Evolutionary conservation across 225 moss, liverwort and hornwort genomes (phyloP), one percentile per base, ranked within the genome.

Genomic region (Marchantia polymorpha): DNA sequence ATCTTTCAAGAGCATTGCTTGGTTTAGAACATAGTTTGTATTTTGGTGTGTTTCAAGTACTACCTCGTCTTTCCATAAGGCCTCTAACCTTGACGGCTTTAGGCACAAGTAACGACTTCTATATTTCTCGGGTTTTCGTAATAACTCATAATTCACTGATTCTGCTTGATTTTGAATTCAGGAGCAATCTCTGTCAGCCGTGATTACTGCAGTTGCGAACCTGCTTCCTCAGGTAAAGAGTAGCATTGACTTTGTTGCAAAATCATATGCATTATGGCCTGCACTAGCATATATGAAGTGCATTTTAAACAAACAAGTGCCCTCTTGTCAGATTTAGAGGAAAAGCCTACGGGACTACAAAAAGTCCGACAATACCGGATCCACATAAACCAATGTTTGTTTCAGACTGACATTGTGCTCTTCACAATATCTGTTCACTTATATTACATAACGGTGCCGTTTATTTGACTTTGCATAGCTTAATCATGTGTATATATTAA

Each of bases 161-260:
- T 27, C 15, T 29, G 7, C 15, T 53, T 22, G 59, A 12, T 31
- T 20, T 58, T 52, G 54, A 50, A 56, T 66, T 22, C 79, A 97
- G 94, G 96, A 94, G 78, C 88, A 78, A 79, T 94, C 96, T 27
- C 79, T 97, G 54, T 97, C 92, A 11, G 94, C 85, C 78, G 79
- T 97, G 69, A 81, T 97, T 67, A 91, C 91, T 23, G 84, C 92
- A 55, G 93, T 92, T 63, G 81, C 90, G 77, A 94, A 89, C 73
- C 82, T 97, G 80, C 84, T 97, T 54, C 92, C 96, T 60, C 92
- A 97, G 91, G 96, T 90, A 17, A 77, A 63, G 39, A 55, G 25
- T 65, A 12, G 46, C 15, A 20, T 58, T 10, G 17, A 8, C 7
- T 46, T 39, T 39, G 39, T 39, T 39, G 39, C 39, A 39, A 39